Evolutionary conservation across 2,329 filamentous ascomycete species (phyloP).

Genomic region (Ambrosiella cleistominuta): DNA sequence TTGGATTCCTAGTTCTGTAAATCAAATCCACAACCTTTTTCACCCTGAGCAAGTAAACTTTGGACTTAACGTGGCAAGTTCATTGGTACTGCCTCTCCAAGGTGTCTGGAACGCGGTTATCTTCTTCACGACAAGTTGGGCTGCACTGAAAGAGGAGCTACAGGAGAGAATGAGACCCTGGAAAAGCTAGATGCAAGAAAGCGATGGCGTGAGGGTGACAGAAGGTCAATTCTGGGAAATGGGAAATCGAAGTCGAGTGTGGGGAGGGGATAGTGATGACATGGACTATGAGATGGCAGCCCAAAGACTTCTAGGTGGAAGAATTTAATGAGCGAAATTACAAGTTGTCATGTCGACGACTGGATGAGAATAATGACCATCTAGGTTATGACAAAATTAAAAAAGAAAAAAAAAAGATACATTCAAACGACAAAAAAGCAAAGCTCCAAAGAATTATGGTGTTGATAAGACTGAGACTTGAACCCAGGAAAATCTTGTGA

Average conservation of each 20-base stretch:
- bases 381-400: background rate
- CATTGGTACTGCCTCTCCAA: conserved; percentile 58
- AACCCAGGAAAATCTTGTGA: background rate
- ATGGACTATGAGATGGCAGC: background rate
- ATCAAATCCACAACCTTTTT: conserved; percentile 52
- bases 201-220: background rate
- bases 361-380: background rate
- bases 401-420: background rate
- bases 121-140: conserved; percentile 49
- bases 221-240: background rate
- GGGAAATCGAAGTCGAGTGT: background rate
- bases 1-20: conserved; percentile 52
- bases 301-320: background rate
- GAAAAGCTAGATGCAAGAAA: background rate
- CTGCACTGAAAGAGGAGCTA: conserved; percentile 19
- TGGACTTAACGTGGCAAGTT: conserved; percentile 49
- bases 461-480: conserved; percentile 13
- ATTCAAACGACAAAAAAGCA: background rate
- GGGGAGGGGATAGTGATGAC: conserved; percentile 2
- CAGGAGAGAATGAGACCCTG: background rate
- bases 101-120: conserved; percentile 69
- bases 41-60: conserved; percentile 37
- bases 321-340: background rate
- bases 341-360: background rate
- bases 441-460: too few relatives aligned